Conservation (phyloP, 352 stramenopile genomes). For the Elongisporangium senticosum region DNA sequence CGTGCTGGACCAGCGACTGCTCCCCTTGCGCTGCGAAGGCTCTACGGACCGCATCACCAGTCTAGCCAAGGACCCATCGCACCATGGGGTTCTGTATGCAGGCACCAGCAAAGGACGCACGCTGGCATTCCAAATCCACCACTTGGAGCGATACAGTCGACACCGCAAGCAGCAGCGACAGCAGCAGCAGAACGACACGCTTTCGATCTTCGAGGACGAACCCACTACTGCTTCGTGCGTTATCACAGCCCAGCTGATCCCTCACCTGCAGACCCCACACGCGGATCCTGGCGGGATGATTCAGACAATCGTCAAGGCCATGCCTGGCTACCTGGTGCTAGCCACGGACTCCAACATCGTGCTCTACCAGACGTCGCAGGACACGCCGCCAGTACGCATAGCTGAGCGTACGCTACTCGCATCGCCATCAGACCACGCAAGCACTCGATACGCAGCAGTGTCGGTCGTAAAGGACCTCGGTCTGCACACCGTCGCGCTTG, state of each 20-base stretch:
- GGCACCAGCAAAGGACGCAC: conserved; percentile 19
- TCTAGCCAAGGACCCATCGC: conserved; percentile 24
- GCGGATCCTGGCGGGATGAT: not conserved
- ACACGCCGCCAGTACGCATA: conserved; percentile 12
- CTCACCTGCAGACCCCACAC: conserved; percentile 2
- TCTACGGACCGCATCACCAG: conserved; percentile 24
- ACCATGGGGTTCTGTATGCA: conserved; percentile 17
- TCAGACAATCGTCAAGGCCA: conserved; percentile 5
- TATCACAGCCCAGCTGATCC: not conserved
- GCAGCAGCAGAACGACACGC: not conserved
- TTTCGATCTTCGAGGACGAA: conserved; percentile 1
- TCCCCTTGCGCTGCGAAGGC: conserved; percentile 18
- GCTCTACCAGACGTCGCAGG: conserved; percentile 16
- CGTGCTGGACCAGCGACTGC: conserved; percentile 8
- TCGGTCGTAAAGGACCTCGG: conserved; percentile 10
- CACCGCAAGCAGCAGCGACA: conserved; percentile 2
- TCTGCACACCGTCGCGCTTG: conserved; percentile 4
- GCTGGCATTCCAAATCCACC: conserved; percentile 24
- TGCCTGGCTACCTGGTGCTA: conserved; percentile 23
- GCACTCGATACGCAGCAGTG: not conserved
- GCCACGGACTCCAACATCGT: conserved; percentile 11
- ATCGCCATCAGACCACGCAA: not conserved
- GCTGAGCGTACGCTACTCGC: conserved; percentile 9
- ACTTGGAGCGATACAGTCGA: conserved; percentile 12
- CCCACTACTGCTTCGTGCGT: not conserved